phyloP scores from a whole-genome alignment of 176 grass and related monocot species.

The Saccharum officinarum region DNA sequence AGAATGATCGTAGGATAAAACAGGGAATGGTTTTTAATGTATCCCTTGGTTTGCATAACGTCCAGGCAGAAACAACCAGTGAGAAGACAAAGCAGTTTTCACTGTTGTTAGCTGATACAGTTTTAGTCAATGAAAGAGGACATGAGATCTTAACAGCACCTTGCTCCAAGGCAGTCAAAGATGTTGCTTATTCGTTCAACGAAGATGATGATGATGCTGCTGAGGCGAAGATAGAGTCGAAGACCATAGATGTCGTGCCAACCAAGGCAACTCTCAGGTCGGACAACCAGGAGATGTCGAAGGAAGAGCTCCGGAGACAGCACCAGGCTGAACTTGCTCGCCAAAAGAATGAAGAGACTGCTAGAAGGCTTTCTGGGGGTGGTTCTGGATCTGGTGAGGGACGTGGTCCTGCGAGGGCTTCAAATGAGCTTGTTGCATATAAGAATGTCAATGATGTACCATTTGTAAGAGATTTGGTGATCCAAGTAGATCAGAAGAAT shows the following conservation, averaged over 20 bases:
- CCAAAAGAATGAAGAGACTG: conserved; percentile 83
- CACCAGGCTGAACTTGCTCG: conserved; percentile 87
- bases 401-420: conserved; percentile 36
- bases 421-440: conserved; percentile 77
- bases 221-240: too few relatives aligned
- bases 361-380: conserved; percentile 64
- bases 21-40: conserved; percentile 84
- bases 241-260: too few relatives aligned
- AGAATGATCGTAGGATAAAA: conserved; percentile 55
- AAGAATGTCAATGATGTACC: conserved; percentile 75
- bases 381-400: conserved; percentile 58
- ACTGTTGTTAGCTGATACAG: conserved; percentile 66
- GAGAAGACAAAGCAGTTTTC: conserved; percentile 66
- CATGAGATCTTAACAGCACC: conserved; percentile 58
- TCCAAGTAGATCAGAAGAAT: conserved; percentile 83
- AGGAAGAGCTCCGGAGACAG: conserved; percentile 81
- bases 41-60: conserved; percentile 81
- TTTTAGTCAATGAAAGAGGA: conserved; percentile 61
- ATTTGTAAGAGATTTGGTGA: conserved; percentile 57
- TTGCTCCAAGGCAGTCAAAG: conserved; percentile 76
- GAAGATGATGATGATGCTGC: too few relatives aligned
- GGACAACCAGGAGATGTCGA: too few relatives aligned
- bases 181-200: conserved; percentile 55
- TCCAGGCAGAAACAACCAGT: conserved; percentile 23
- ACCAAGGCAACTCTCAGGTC: too few relatives aligned